These are phyloP conservation scores for Aspergillus baeticus DNA, from an alignment of 495 filamentous ascomycete genomes.

Conservation along the genomic window DNA sequence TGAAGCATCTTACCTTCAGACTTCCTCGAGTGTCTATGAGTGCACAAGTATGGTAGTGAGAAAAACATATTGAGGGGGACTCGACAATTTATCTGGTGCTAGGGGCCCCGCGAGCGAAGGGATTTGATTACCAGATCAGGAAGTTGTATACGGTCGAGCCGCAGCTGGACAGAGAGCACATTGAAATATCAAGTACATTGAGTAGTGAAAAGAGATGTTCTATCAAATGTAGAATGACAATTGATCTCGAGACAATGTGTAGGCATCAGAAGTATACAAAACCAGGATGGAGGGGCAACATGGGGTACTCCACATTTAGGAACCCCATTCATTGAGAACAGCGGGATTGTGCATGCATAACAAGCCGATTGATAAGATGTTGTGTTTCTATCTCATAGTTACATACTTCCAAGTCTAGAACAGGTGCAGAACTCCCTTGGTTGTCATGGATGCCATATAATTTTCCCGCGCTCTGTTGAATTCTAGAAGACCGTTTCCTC, in stretches of 20 bases:
- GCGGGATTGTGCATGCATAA: not conserved
- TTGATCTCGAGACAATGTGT: not conserved
- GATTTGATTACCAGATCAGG: slow-evolving; percentile 16
- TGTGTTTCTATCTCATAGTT: too few species aligned
- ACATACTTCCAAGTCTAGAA: too few species aligned
- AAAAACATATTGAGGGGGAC: too few species aligned
- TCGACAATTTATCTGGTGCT: not conserved
- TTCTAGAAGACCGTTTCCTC: too few species aligned
- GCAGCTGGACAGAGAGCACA: not conserved
- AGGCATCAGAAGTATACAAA: too few species aligned
- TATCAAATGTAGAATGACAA: too few species aligned
- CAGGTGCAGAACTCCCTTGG: too few species aligned
- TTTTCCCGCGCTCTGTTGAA: too few species aligned
- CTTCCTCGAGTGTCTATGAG: not conserved
- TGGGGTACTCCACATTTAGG: slow-evolving; percentile 2
- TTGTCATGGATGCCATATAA: too few species aligned
- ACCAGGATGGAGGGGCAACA: not conserved
- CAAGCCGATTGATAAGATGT: not conserved
- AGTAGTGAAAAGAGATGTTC: too few species aligned
- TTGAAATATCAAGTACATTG: not conserved
- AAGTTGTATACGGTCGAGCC: slow-evolving; percentile 6
- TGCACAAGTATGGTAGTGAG: not conserved
- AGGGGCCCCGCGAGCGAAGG: slow-evolving; percentile 4
- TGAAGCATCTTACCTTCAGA: slow-evolving; percentile 24
- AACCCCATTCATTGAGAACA: not conserved